Percentiles rank a stretch among this genome's conserved stretches.
Conservation (phyloP, 2,329 filamentous ascomycete species). For the Ophiostoma sp. region DNA sequence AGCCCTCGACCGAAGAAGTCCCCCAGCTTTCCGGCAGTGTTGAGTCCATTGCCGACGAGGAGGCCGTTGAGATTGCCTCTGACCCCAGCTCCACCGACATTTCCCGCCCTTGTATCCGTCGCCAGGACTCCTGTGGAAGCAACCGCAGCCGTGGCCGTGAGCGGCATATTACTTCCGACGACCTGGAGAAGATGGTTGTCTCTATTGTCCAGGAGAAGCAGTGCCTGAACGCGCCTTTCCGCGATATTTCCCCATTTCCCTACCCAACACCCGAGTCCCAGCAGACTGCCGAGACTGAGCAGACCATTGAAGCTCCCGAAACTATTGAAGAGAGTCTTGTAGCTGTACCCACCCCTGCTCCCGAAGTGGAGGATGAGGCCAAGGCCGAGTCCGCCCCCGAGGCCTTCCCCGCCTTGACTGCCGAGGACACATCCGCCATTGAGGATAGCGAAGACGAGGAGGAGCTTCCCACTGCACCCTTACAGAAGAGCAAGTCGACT, state of each 20-base stretch:
- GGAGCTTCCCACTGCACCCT: not conserved
- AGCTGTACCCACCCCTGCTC: not conserved
- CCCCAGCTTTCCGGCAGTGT: conserved; percentile 73
- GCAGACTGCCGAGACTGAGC: conserved; percentile 26
- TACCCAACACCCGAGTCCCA: not conserved
- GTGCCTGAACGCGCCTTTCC: conserved; percentile 53
- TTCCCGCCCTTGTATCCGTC: conserved; percentile 60
- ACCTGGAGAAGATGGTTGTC: conserved; percentile 89
- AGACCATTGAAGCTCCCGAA: conserved; percentile 31
- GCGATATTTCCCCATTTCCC: conserved; percentile 32
- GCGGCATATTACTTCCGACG: conserved; percentile 86
- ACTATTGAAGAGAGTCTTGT: not conserved
- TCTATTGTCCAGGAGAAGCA: conserved; percentile 87
- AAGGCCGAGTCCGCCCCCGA: conserved; percentile 2
- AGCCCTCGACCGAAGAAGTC: conserved; percentile 47
- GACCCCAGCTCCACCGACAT: conserved; percentile 55
- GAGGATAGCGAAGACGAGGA: not conserved
- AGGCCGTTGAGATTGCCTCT: conserved; percentile 53
- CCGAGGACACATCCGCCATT: not conserved
- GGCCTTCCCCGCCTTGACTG: not conserved
- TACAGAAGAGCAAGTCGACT: conserved; percentile 31
- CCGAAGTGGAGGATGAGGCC: not conserved
- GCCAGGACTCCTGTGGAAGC: conserved; percentile 65
- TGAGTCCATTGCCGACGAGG: conserved; percentile 67
- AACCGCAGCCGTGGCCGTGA: conserved; percentile 69